phyloP scores from a whole-genome alignment of 805 yeast genomes.

The Candida arabinofermentans region DNA sequence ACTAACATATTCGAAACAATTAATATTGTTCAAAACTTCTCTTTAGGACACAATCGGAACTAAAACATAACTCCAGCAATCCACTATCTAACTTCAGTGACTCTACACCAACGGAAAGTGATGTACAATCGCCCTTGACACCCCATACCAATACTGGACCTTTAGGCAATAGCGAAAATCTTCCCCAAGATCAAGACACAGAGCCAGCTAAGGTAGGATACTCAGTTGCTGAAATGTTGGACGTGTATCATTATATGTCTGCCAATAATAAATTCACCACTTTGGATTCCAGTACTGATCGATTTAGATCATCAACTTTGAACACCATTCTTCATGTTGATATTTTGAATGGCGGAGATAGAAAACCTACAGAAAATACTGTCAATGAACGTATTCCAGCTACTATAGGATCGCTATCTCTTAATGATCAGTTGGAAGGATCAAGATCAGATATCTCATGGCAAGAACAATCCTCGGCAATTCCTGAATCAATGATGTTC shows the following conservation, averaged over 20 bases:
- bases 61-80: conserved; percentile 3
- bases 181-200: not conserved
- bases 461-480: too few species aligned
- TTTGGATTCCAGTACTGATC: conserved; percentile 22
- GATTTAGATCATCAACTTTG: conserved; percentile 28
- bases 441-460: too few species aligned
- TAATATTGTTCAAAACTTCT: not conserved
- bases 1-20: conserved; percentile 1
- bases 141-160: too few species aligned
- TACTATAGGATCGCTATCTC: conserved; percentile 3
- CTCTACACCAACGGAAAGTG: conserved; percentile 1
- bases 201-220: conserved; percentile 28
- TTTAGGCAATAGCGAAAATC: too few species aligned
- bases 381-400: conserved; percentile 20
- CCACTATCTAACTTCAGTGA: conserved; percentile 6
- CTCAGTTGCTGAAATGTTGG: conserved; percentile 48
- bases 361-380: conserved; percentile 2
- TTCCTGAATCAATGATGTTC: too few species aligned
- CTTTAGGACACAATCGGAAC: conserved; percentile 4
- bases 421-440: too few species aligned
- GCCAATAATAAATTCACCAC: conserved; percentile 25
- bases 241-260: conserved; percentile 44
- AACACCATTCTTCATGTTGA: conserved; percentile 14
- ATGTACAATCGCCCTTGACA: not conserved
- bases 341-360: conserved; percentile 16